Evolutionary conservation across 2,329 filamentous ascomycete genomes (phyloP), one percentile per base, ranked within the genome.

Genomic region (Colletotrichum sp.): DNA sequence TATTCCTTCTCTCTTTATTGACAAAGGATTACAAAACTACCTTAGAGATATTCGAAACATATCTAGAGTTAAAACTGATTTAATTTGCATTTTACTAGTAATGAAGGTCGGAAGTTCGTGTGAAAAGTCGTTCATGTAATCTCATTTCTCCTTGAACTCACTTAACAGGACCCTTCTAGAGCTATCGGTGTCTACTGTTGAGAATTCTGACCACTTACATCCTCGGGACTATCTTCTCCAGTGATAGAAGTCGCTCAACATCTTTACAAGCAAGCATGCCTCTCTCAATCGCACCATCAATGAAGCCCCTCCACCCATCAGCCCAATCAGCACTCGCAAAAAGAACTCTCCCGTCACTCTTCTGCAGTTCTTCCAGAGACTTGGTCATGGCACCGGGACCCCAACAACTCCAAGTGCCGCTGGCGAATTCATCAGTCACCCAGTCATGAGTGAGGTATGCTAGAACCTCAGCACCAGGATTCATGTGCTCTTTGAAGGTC

Each of bases 81-180:
- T 49, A 0, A 49, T 0, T 13, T 21, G 3, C 5, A 13, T 21
- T 21, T 8, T 2, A 13, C 18, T 2, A 18, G 5, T 39, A 39
- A 18, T 5, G 0, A 4, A 21, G 18, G 44, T 13, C 7, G 2
- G 7, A 7, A 21, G 1, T 18, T 13, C 18, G 0, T 13, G 7
- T 5, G 3, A 49, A 0, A 49, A 3, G 18, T 6, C 8, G 9
- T n/a, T 3, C 0, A 7, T 13, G 7, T 3, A 0, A n/a, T 21
- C 3, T 13, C 4, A 4, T 4, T 21, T 49, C n/a, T 49, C 1
- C n/a, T 49, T 21, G n/a, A 21, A 49, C 1, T 21, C 2, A 49
- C n/a, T 13, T 0, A 7, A 49, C 0, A 13, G 10, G 6, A 3
- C 3, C 0, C 2, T 6, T 44, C 18, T 0, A 6, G 2, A 44